A percentile compares a stretch with the other conserved stretches of the same genome.
Evolutionary conservation across 73 alveolate species (phyloP).

Genomic region (Paramecium tetraurelia): DNA sequence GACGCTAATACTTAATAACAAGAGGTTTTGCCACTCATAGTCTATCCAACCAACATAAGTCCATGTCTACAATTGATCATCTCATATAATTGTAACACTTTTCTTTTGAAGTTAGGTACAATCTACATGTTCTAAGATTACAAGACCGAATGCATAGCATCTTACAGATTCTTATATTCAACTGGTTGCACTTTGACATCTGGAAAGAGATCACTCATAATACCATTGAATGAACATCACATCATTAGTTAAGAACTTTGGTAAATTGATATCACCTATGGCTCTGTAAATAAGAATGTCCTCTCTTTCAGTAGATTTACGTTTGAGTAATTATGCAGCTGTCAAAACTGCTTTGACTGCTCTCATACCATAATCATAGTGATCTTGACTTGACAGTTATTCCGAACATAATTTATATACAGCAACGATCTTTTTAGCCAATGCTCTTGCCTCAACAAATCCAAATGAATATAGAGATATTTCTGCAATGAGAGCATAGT

Average conservation of each 20-base stretch:
- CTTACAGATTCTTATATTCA: constrained; percentile 35
- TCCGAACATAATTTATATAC: constrained; percentile 79
- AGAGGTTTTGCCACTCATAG: constrained; percentile 90
- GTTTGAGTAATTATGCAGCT: constrained; percentile 73
- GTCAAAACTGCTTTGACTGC: constrained; percentile 88
- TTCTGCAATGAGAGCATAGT: constrained; percentile 93
- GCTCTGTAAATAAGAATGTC: constrained; percentile 75
- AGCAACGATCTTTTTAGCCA: constrained; percentile 85
- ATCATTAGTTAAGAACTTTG: constrained; percentile 94
- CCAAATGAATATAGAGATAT: constrained; percentile 86
- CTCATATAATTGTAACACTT: constrained; percentile 87
- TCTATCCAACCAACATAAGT: constrained; percentile 89
- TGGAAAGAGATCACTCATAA: constrained; percentile 91
- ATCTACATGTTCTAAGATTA: not conserved
- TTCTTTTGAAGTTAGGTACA: constrained; percentile 67
- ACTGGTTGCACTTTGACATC: constrained; percentile 67
- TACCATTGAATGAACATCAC: constrained; percentile 86
- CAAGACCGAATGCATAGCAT: constrained; percentile 47
- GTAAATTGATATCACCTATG: constrained; percentile 91
- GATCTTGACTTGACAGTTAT: constrained; percentile 78
- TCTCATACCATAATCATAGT: constrained; percentile 93
- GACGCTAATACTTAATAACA: constrained; percentile 84
- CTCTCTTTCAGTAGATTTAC: constrained; percentile 74
- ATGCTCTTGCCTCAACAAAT: constrained; percentile 76
- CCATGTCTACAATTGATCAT: constrained; percentile 92